Evolutionary conservation across 2,329 filamentous ascomycete species (phyloP).

Genomic region (Botryotinia calthae): DNA sequence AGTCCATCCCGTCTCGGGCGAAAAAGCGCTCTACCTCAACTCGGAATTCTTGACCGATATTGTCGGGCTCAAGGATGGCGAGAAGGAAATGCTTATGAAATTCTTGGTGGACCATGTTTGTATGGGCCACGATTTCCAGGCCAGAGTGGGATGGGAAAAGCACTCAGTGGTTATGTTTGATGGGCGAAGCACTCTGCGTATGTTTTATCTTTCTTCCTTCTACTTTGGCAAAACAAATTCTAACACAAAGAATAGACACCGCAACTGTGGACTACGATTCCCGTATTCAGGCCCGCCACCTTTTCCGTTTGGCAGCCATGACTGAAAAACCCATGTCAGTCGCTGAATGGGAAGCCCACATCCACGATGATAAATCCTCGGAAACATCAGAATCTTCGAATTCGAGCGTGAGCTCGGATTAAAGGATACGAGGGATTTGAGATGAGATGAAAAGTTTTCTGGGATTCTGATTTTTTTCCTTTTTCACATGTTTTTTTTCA

Average conservation of each 20-base stretch:
- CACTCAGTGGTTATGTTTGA: slow-evolving; percentile 52
- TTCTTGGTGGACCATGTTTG: slow-evolving; percentile 68
- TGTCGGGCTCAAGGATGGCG: slow-evolving; percentile 63
- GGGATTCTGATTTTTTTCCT: not conserved
- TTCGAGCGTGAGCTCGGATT: slow-evolving; percentile 20
- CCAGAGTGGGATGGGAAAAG: slow-evolving; percentile 64
- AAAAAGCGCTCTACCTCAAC: slow-evolving; percentile 71
- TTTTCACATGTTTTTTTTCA: not conserved
- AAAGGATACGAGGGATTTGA: slow-evolving; percentile 16
- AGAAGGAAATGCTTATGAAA: slow-evolving; percentile 64
- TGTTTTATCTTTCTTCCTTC: slow-evolving; percentile 28
- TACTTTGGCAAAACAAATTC: not conserved
- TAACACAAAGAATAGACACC: slow-evolving; percentile 41
- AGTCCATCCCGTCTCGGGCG: slow-evolving; percentile 69
- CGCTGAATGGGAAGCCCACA: slow-evolving; percentile 26
- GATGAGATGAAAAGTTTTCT: slow-evolving; percentile 10
- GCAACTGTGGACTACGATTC: slow-evolving; percentile 51
- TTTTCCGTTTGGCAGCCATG: slow-evolving; percentile 50
- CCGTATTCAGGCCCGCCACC: slow-evolving; percentile 46
- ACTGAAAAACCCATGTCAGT: slow-evolving; percentile 50
- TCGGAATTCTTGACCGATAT: slow-evolving; percentile 65
- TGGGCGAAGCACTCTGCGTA: slow-evolving; percentile 47
- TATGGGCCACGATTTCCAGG: slow-evolving; percentile 65
- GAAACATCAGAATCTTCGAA: slow-evolving; percentile 14
- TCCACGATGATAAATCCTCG: slow-evolving; percentile 17